Evolutionary conservation across 352 stramenopile genomes (phyloP), one percentile per base, ranked within the genome.

Genomic region (Pythium coloratum): DNA sequence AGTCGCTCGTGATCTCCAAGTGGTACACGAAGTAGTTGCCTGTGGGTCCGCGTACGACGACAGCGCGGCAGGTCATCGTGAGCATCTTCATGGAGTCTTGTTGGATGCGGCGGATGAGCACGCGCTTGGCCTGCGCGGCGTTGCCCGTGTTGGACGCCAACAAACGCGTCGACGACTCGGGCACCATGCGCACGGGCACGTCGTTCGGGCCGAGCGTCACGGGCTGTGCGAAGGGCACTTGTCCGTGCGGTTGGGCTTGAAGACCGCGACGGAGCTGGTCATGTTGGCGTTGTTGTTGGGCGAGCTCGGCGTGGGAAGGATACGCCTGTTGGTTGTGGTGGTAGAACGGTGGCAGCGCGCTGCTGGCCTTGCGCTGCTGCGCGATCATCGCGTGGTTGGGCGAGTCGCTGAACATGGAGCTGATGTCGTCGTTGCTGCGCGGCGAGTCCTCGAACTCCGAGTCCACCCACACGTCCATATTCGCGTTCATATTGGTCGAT

Each of bases 1-100:
- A 95, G 59, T 95, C 87, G 71, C 85, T 92, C 20, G 87, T 91
- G 75, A 95, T 91, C 67, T 92, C 86, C 34, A 95, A 36, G 67
- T 95, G 87, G 68, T 95, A 95, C 5, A 90, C 85, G 65, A 89
- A 91, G 75, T 95, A 95, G 64, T 73, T 89, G 40, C 83, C 84
- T 7, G 87, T 91, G 3, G 83, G 80, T 16, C 83, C 84, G 58
- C 87, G 84, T 58, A 95, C 87, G 38, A 91, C 68, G 40, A 95
- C 85, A 20, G 87, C 87, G 57, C 91, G 78, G 42, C 80, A 90
- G 26, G 59, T 65, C 73, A 95, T 90, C 16, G 70, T 64, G 32
- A 95, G 65, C 72, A 90, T 84, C 69, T 86, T 88, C 75, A 95
- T 82, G 40, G 83, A 89, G 69, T 92, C 82, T 62, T 92, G 78